Evolutionary conservation across 2,329 filamentous ascomycete species (phyloP).

Genomic region (Trichoderma citrinoviride): DNA sequence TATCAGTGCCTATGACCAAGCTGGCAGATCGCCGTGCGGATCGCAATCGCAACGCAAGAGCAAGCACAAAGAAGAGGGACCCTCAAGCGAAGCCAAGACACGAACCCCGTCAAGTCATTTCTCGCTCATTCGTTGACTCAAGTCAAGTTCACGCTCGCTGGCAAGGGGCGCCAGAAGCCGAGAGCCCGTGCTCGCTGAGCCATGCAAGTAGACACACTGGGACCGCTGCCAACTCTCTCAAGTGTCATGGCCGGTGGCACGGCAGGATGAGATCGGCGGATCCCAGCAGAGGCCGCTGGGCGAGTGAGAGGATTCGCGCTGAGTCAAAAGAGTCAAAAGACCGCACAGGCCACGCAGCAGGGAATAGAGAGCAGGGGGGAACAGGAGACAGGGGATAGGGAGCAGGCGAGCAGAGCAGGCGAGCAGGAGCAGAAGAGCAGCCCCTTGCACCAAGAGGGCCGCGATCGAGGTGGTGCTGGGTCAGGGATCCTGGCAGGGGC

Average conservation of each 20-base stretch:
- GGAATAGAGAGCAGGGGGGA: neutral
- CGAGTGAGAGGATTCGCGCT: conserved; percentile 18
- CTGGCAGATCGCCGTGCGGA: conserved; percentile 19
- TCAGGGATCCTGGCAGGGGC: neutral
- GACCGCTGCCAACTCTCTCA: neutral
- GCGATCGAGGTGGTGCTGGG: conserved; percentile 13
- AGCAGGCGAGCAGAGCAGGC: too few species aligned
- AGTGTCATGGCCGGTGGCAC: conserved; percentile 1
- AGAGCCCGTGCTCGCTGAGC: conserved; percentile 18
- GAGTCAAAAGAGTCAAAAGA: conserved; percentile 1
- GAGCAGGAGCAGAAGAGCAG: neutral
- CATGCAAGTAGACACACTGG: conserved; percentile 20
- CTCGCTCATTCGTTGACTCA: too few species aligned
- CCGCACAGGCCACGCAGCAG: conserved; percentile 2
- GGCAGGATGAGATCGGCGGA: conserved; percentile 17
- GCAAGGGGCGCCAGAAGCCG: conserved; percentile 5
- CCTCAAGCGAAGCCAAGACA: too few species aligned
- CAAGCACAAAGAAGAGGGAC: neutral
- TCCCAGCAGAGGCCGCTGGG: neutral
- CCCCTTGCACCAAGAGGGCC: neutral
- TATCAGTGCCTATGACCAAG: conserved; percentile 10
- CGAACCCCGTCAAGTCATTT: too few species aligned
- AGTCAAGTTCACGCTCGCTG: neutral
- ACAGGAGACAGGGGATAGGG: too few species aligned
- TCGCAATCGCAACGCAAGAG: conserved; percentile 15